phyloP scores from a whole-genome alignment of 2,329 filamentous ascomycete genomes.

The Pseudocercospora musae region DNA sequence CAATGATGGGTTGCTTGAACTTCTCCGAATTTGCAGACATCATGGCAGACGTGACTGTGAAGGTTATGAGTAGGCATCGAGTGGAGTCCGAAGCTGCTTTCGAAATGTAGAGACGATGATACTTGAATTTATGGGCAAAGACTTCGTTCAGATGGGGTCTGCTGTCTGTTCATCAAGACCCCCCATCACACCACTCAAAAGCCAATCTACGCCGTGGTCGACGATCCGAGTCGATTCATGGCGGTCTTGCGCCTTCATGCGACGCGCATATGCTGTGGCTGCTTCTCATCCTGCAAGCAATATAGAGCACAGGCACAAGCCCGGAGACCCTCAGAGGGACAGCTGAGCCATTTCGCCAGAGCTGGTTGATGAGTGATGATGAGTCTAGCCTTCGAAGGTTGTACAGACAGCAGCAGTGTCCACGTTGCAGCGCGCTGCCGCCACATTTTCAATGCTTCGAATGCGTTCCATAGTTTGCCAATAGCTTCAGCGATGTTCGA shows the following conservation, averaged over 20 bases:
- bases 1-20: not conserved
- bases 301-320: not conserved
- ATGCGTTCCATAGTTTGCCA: too few species aligned
- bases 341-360: not conserved
- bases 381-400: not conserved
- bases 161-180: not conserved
- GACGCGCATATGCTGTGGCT: not conserved
- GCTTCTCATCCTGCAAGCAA: not conserved
- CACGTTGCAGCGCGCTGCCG: not conserved
- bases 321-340: not conserved
- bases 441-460: too few species aligned
- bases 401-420: not conserved
- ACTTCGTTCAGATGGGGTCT: not conserved
- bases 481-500: too few species aligned
- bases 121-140: not conserved
- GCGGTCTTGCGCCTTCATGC: not conserved
- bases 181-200: not conserved
- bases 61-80: not conserved
- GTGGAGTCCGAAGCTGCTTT: not conserved
- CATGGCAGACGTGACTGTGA: too few species aligned
- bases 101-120: not conserved
- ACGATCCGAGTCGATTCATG: not conserved
- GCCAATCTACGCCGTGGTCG: not conserved
- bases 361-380: not conserved
- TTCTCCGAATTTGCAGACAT: not conserved